phyloP scores from a whole-genome alignment of 2,329 filamentous ascomycete genomes.

The Sporothrix euskadiensis region DNA sequence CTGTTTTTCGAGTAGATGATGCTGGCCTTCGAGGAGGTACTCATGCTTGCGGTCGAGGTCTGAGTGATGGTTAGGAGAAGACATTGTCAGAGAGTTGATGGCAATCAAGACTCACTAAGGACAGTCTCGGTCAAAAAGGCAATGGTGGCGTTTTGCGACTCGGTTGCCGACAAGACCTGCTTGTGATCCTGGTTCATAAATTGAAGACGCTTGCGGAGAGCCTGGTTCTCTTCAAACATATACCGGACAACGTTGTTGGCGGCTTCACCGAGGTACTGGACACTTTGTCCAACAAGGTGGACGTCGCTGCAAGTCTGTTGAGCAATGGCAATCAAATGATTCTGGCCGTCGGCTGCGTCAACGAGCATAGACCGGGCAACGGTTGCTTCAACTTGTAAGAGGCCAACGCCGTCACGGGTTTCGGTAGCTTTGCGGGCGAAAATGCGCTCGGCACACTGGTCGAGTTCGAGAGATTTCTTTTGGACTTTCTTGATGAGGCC shows the following conservation, averaged over 20 bases:
- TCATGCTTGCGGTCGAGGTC: background rate
- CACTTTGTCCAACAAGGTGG: background rate
- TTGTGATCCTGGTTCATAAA: background rate
- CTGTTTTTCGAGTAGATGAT: background rate
- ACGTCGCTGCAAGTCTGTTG: background rate
- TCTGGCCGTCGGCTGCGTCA: background rate
- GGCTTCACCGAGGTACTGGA: background rate
- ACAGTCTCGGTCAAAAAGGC: background rate
- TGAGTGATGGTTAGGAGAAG: background rate
- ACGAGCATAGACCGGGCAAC: background rate
- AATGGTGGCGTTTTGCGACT: slow-evolving; percentile 4
- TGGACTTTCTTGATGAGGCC: slow-evolving; percentile 24
- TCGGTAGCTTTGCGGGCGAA: slow-evolving; percentile 1
- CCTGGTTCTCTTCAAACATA: background rate
- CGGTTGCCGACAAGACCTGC: background rate
- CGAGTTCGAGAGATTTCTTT: slow-evolving; percentile 22
- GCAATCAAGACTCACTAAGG: background rate
- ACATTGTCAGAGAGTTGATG: background rate
- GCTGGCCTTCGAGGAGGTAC: background rate
- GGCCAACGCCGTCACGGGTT: background rate
- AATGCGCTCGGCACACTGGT: slow-evolving; percentile 26
- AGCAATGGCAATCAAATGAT: background rate
- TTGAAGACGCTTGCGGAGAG: background rate
- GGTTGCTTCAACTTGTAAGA: background rate
- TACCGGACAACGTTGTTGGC: background rate